Evolutionary conservation across 2,329 filamentous ascomycete species (phyloP), one percentile per base, ranked within the genome.

Genomic region (Aspergillus fructus): DNA sequence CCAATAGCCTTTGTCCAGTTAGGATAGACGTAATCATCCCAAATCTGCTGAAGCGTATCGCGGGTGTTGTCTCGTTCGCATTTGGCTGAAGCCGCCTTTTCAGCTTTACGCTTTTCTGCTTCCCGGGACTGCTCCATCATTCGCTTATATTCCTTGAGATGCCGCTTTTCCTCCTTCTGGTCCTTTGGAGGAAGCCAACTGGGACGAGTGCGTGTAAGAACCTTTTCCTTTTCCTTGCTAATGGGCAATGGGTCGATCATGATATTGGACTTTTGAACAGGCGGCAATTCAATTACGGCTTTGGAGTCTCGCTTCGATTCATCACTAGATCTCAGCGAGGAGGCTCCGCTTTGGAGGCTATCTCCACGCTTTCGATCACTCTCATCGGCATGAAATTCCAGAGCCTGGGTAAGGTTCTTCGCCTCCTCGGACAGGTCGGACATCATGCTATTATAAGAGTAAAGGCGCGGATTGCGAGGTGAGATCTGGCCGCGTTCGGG

Each of bases 121-220:
- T 86, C 84, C 41, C 82, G 78, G 27, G 84, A 81, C 45, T 81
- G 76, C n/a, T 81, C 81, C 83, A 87, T 85, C 84, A 88, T 88
- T 65, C 78, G 79, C 73, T 87, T 83, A 68, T 86, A 88, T 65
- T 88, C 82, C 68, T 85, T 92, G 63, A 99, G 72, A 74, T 99
- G 94, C 64, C 88, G 88, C 71, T 85, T 90, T 77, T 99, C 94
- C 74, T 99, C 94, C 53, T 89, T 89, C 2, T 91, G 93, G 63
- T 94, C 87, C 75, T 84, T 86, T 8, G 85, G 85, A 19, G 85
- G 87, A 53, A 85, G 78, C 87, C 81, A 89, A 48, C 82, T 88
- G 37, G 81, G 93, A 77, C 75, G 88, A 75, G 68, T 93, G 77
- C 74, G 87, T 80, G 79, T 83, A 21, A 88, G 72, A 15, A 87